Evolutionary conservation across 306 rosid genomes (phyloP), one percentile per base, ranked within the genome.

Genomic region (Lupinus albus): DNA sequence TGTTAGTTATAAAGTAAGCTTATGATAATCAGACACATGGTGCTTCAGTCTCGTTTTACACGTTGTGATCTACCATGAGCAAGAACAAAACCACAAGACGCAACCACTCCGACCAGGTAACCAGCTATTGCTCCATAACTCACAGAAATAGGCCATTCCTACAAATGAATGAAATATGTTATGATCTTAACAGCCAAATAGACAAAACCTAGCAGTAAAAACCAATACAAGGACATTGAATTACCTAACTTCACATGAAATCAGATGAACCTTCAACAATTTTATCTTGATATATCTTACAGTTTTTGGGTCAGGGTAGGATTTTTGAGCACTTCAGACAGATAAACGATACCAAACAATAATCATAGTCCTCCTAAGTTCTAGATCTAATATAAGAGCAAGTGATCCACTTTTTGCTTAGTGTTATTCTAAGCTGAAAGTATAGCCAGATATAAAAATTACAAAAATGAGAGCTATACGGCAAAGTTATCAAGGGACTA

Each of bases 141-240:
- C 73, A 89, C 94, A 80, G 87, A 86, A 73, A 88, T 83, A 42
- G 95, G 98, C 94, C 98, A 93, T 65, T 93, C 98, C 98, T 92
- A 73, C 80, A 72, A 11, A 59, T 53, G 17, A 66, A 41, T 42
- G 69, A 52, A 70, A 28, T 42, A 45, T 15, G 38, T 70, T 49
- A 67, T 63, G 62, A 70, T 61, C 48, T 35, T 21, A 54, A 48
- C 10, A 3, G 20, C 55, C 59, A 39, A 66, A 35, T 20, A 36
- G n/a, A 12, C 28, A 59, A 11, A 42, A 48, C 54, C 20, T 3
- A 12, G 48, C 6, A 6, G 58, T 3, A 46, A 11, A 14, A 50
- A 59, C 64, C 41, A 38, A 48, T 8, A 18, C 33, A 30, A 36
- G 2, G 28, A 18, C 20, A 36, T 12, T 18, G 55, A 52, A 41